phyloP scores from a whole-genome alignment of 2,329 filamentous ascomycete genomes.

The Beauveria sp. region DNA sequence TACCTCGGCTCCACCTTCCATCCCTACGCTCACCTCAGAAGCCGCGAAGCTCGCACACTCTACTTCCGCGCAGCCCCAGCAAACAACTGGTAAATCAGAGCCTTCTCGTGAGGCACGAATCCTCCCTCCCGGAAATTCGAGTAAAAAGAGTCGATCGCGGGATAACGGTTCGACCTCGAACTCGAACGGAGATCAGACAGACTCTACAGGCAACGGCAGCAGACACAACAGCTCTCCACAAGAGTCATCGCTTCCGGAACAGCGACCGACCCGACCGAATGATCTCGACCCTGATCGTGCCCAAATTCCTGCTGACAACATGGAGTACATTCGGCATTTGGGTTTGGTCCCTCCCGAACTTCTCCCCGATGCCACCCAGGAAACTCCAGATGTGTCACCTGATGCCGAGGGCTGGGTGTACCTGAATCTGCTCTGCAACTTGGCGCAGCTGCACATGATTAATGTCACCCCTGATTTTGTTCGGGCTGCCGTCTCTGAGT shows the following conservation, averaged over 20 bases:
- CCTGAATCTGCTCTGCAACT: conserved; percentile 68
- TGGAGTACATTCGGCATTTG: conserved; percentile 70
- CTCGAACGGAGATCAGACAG: conserved; percentile 40
- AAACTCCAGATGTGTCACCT: conserved; percentile 42
- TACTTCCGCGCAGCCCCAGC: neutral
- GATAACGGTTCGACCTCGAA: conserved; percentile 39
- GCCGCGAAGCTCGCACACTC: neutral
- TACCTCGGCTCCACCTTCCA: neutral
- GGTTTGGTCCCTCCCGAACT: conserved; percentile 57
- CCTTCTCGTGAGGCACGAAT: conserved; percentile 43
- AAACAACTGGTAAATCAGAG: conserved; percentile 20
- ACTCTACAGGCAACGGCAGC: conserved; percentile 30
- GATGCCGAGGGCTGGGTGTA: conserved; percentile 74
- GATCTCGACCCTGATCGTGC: conserved; percentile 74
- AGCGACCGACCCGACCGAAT: conserved; percentile 67
- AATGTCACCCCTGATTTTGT: conserved; percentile 76
- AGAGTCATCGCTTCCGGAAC: conserved; percentile 45
- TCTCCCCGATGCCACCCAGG: conserved; percentile 30
- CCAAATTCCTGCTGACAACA: conserved; percentile 68
- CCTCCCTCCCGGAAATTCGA: conserved; percentile 24
- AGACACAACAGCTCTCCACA: conserved; percentile 34
- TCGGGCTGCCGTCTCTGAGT: conserved; percentile 59
- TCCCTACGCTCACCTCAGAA: neutral
- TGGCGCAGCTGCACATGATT: conserved; percentile 79
- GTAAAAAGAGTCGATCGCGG: conserved; percentile 34